A percentile compares a stretch with the other conserved stretches of the same genome.
phyloP scores from a whole-genome alignment of 2,329 filamentous ascomycete genomes.

The Colletotrichum chrysophilum region DNA sequence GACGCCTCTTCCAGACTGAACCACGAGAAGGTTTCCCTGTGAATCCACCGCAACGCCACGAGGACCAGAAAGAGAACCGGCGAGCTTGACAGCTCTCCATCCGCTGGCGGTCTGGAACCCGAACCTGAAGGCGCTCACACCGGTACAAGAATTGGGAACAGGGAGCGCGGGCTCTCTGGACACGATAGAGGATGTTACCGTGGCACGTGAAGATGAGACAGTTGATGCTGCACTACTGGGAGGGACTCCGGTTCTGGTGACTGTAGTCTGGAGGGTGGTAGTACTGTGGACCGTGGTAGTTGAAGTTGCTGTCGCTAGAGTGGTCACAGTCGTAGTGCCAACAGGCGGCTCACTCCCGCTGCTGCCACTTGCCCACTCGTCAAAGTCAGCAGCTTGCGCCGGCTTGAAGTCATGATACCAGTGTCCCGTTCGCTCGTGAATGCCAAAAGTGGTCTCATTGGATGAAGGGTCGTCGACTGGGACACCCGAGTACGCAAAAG shows the following conservation, averaged over 20 bases:
- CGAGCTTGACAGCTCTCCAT: slow-evolving; percentile 45
- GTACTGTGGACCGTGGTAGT: slow-evolving; percentile 9
- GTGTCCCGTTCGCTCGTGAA: slow-evolving; percentile 48
- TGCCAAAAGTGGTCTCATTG: slow-evolving; percentile 41
- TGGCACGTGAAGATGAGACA: background rate
- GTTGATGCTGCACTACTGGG: background rate
- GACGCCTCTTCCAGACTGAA: slow-evolving; percentile 39
- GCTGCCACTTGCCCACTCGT: slow-evolving; percentile 27
- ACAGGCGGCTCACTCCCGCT: slow-evolving; percentile 7
- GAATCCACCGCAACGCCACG: slow-evolving; percentile 41
- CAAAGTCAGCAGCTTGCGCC: slow-evolving; percentile 38
- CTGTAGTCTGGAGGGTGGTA: slow-evolving; percentile 8
- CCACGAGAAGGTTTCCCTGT: slow-evolving; percentile 41
- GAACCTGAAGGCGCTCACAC: slow-evolving; percentile 33
- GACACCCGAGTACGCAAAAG: slow-evolving; percentile 42
- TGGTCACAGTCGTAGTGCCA: slow-evolving; percentile 1
- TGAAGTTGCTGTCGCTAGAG: slow-evolving; percentile 10
- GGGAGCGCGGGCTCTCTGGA: slow-evolving; percentile 29
- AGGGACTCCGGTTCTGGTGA: slow-evolving; percentile 5
- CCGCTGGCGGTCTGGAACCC: slow-evolving; percentile 36
- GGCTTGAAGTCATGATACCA: slow-evolving; percentile 41
- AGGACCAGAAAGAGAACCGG: slow-evolving; percentile 38
- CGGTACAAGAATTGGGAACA: slow-evolving; percentile 36
- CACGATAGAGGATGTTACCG: background rate
- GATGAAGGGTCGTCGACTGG: slow-evolving; percentile 42